Conservation (phyloP, 2,329 filamentous ascomycete species). For the Aspergillus quadrilineatus region DNA sequence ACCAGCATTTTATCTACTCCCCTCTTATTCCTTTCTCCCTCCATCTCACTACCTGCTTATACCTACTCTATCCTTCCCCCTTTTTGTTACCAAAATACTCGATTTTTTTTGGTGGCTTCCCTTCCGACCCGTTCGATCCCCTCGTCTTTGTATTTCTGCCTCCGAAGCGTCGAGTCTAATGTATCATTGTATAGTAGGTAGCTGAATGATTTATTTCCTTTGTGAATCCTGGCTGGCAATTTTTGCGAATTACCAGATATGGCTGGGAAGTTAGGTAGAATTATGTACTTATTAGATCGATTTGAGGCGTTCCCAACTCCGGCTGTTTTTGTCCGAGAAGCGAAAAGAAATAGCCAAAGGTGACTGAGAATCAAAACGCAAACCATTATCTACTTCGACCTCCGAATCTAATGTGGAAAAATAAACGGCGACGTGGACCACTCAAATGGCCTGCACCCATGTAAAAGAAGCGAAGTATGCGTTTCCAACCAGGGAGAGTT, state of each 20-base stretch:
- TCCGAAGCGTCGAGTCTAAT: slow-evolving; percentile 20
- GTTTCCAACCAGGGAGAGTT: not conserved
- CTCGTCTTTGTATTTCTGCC: slow-evolving; percentile 10
- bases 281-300: not conserved
- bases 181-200: slow-evolving; percentile 30
- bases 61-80: not conserved
- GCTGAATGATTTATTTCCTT: slow-evolving; percentile 10
- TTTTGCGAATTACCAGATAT: not conserved
- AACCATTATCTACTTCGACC: slow-evolving; percentile 2
- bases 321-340: not conserved
- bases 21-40: slow-evolving; percentile 12
- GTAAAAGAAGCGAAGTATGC: not conserved
- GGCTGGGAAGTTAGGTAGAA: not conserved
- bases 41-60: not conserved
- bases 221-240: not conserved
- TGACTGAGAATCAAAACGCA: not conserved
- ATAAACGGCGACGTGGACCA: not conserved
- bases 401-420: not conserved
- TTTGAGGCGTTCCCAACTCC: not conserved
- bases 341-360: not conserved
- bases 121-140: slow-evolving; percentile 1
- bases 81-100: slow-evolving; percentile 21
- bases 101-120: slow-evolving; percentile 17
- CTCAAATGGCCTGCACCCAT: not conserved
- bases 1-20: slow-evolving; percentile 12